Conservation (phyloP, 495 filamentous ascomycete genomes). For the Penicillium steckii region DNA sequence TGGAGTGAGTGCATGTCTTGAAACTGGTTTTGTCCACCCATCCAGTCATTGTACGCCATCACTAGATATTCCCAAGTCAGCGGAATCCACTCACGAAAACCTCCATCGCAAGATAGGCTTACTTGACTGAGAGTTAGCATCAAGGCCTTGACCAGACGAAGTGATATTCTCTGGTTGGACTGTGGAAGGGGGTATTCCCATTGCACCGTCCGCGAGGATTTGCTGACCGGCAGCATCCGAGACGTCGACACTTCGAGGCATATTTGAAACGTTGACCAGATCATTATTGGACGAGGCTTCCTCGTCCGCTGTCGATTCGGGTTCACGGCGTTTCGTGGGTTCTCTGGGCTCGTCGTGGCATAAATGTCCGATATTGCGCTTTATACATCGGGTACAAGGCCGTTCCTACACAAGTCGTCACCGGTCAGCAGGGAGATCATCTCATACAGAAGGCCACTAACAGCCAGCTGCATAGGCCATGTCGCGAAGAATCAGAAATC, state of each 20-base stretch:
- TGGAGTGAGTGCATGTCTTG: conserved; percentile 94
- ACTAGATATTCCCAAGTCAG: conserved; percentile 46
- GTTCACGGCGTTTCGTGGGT: conserved; percentile 68
- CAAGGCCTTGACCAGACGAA: conserved; percentile 44
- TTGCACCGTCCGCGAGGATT: conserved; percentile 35
- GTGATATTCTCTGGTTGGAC: conserved; percentile 37
- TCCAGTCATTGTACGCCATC: conserved; percentile 67
- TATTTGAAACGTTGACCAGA: conserved; percentile 34
- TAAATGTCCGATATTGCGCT: conserved; percentile 97
- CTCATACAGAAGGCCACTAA: conserved; percentile 7
- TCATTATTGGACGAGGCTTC: conserved; percentile 52
- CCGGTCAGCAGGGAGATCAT: conserved; percentile 28
- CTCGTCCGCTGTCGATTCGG: conserved; percentile 59
- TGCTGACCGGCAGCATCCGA: conserved; percentile 44
- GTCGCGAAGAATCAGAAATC: conserved; percentile 12
- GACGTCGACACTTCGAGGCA: conserved; percentile 41
- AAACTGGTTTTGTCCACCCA: conserved; percentile 74
- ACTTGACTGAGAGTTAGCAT: conserved; percentile 70
- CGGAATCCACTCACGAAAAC: conserved; percentile 1
- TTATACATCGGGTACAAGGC: conserved; percentile 96
- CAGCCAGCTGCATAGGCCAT: conserved; percentile 26
- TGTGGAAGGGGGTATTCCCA: conserved; percentile 31
- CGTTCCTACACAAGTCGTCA: conserved; percentile 63
- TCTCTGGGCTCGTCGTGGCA: conserved; percentile 98
- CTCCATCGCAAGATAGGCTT: conserved; percentile 38